Evolutionary conservation across 371 early-diverging fungal species (phyloP), one percentile per base, ranked within the genome.

Genomic region (Haplosporangium sp.): DNA sequence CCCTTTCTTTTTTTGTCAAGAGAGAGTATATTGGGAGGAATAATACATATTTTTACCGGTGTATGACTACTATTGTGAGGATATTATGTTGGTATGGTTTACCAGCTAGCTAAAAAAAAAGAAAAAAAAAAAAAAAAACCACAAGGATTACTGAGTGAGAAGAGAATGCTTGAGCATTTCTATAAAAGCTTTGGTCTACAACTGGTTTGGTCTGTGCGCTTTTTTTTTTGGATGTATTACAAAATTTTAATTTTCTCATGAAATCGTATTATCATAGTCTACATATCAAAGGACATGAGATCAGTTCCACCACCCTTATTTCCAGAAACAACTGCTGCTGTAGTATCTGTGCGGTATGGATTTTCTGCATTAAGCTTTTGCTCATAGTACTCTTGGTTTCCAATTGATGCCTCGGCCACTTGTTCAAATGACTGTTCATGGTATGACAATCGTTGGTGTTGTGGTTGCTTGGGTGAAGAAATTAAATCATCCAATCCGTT

Each of bases 401-500:
- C 79, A 38, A 79, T 79, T 50, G 79, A 79, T 3, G 79, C 79
- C 59, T 79, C 79, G 9, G 79, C 79, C n/a, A 79, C 74, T 42
- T 79, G 79, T 8, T 79, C 79, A 61, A 79, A 79, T 7, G 71
- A 70, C 60, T 79, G 79, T 47, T 79, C 79, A 34, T 69, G 71
- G 65, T 79, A 79, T 11, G 74, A 74, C 47, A 79, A 37, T 4
- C 79, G 74, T 34, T 79, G 79, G 38, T 79, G 79, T 15, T 79
- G 70, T 10, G 79, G 79, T 39, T 77, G 65, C 47, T 66, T 67
- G 1, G 71, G 19, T 0, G 73, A 69, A 2, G 65, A 35, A 3
- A 59, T 53, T 15, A 63, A 40, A 44, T 69, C 70, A 17, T 67
- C 76, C 61, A 62, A 27, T 9, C 59, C 67, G 38, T 48, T 15